Percentiles rank a stretch among this genome's conserved stretches.
Conservation (phyloP, 495 filamentous ascomycete genomes). For the Oleoguttula mirabilis region DNA sequence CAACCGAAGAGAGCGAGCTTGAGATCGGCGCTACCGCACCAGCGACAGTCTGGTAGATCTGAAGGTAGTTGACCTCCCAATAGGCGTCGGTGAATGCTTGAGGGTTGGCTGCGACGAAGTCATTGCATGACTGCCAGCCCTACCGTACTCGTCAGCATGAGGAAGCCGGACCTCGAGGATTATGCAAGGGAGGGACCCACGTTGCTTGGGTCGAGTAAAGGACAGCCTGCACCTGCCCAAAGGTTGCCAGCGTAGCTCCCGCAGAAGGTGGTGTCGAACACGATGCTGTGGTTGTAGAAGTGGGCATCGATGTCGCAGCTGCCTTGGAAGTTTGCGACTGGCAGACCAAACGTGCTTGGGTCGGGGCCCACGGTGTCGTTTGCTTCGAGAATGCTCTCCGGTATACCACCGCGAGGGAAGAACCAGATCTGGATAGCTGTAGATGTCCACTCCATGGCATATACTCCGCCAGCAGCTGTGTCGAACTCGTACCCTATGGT, state of each 20-base stretch:
- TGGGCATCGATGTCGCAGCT: conserved; percentile 50
- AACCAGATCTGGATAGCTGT: conserved; percentile 62
- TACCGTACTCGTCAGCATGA: conserved; percentile 14
- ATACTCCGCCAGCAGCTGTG: conserved; percentile 56
- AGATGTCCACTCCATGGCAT: conserved; percentile 66
- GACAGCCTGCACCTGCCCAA: conserved; percentile 1
- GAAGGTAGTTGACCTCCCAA: conserved; percentile 28
- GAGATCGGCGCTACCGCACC: background rate
- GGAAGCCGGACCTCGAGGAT: conserved; percentile 11
- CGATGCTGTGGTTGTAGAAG: conserved; percentile 63
- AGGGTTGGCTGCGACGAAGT: conserved; percentile 27
- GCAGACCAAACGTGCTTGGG: conserved; percentile 41
- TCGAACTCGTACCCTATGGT: conserved; percentile 62
- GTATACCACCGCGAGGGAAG: conserved; percentile 54
- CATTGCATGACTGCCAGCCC: conserved; percentile 22
- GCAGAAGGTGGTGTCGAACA: conserved; percentile 80
- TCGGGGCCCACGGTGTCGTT: conserved; percentile 34
- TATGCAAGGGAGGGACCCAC: conserved; percentile 10
- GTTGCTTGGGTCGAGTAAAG: background rate
- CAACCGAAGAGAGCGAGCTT: conserved; percentile 6
- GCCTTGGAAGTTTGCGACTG: conserved; percentile 51
- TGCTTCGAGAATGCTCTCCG: conserved; percentile 49
- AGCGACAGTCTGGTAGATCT: conserved; percentile 20
- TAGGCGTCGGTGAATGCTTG: conserved; percentile 24
- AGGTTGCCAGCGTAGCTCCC: conserved; percentile 70